Percentiles rank a stretch among this genome's conserved stretches.
Evolutionary conservation across 2,329 filamentous ascomycete species (phyloP).

Genomic region (Trichoderma pleuroti): DNA sequence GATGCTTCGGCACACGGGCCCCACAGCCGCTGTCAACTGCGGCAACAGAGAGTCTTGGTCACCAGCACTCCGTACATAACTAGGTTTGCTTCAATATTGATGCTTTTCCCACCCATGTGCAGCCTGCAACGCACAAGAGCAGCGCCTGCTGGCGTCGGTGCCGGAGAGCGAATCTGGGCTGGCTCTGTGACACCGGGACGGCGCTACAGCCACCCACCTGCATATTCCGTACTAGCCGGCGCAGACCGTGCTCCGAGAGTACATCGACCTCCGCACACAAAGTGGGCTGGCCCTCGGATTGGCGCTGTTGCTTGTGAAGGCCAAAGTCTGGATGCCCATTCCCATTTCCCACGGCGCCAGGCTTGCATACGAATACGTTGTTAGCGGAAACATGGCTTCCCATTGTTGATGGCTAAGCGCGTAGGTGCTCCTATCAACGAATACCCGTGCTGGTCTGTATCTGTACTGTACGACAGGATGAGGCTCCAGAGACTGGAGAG

Average conservation of each 20-base stretch:
- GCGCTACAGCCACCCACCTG: slow-evolving; percentile 13
- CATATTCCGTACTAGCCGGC: slow-evolving; percentile 18
- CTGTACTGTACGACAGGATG: neutral
- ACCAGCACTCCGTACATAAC: too few relatives aligned
- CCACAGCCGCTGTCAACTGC: neutral
- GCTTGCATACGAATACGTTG: neutral
- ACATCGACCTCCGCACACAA: slow-evolving; percentile 1
- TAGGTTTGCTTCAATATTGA: too few relatives aligned
- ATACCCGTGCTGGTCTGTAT: neutral
- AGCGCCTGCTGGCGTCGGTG: neutral
- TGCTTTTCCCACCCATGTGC: neutral
- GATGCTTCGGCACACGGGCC: neutral
- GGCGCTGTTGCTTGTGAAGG: neutral
- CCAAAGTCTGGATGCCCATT: neutral
- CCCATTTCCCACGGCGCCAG: neutral
- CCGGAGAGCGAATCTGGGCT: slow-evolving; percentile 4
- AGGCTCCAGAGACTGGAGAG: neutral
- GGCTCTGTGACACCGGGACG: slow-evolving; percentile 9
- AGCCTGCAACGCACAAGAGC: neutral
- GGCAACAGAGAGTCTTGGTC: neutral
- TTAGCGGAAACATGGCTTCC: neutral
- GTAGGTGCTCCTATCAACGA: neutral
- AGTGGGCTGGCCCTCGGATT: neutral
- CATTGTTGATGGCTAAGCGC: neutral
- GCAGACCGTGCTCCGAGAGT: slow-evolving; percentile 11